A percentile compares a stretch with the other conserved stretches of the same genome.
Conservation (phyloP, 768 basidiomycete genomes). For the Pleurotus ostreatus region DNA sequence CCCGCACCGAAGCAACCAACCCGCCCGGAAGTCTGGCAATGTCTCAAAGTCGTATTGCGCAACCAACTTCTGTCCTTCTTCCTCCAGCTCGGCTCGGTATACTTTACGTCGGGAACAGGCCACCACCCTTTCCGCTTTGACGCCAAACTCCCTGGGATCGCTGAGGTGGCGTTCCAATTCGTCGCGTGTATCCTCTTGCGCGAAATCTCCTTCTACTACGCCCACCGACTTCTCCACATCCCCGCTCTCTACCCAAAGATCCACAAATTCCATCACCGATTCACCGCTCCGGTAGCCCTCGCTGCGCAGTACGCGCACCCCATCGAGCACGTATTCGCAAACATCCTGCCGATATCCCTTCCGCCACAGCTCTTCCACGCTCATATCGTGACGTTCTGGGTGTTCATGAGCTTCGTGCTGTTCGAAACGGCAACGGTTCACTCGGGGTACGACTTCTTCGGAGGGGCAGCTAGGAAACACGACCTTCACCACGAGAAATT, state of each 20-base stretch:
- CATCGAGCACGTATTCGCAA: not conserved
- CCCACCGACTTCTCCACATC: conserved; percentile 23
- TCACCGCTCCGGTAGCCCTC: too few species aligned
- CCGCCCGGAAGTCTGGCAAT: conserved; percentile 17
- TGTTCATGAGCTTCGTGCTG: conserved; percentile 20
- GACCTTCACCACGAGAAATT: conserved; percentile 25
- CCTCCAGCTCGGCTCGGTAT: conserved; percentile 14
- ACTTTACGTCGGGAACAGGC: not conserved
- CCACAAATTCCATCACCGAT: too few species aligned
- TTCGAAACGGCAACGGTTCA: conserved; percentile 23
- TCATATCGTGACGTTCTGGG: conserved; percentile 24
- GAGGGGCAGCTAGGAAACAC: conserved; percentile 18
- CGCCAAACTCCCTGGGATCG: conserved; percentile 13
- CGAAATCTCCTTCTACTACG: conserved; percentile 25
- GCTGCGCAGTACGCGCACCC: too few species aligned
- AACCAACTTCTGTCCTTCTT: conserved; percentile 20
- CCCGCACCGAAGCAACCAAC: conserved; percentile 21
- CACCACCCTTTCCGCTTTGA: conserved; percentile 18
- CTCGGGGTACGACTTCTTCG: conserved; percentile 24
- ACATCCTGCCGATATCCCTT: conserved; percentile 21
- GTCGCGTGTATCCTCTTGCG: conserved; percentile 18
- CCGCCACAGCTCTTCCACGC: conserved; percentile 19
- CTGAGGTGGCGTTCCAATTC: conserved; percentile 17
- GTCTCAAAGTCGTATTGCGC: conserved; percentile 16
- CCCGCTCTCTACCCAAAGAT: conserved; percentile 1